Evolutionary conservation across 768 basidiomycete species (phyloP).

Genomic region (Lactarius hatsudake): DNA sequence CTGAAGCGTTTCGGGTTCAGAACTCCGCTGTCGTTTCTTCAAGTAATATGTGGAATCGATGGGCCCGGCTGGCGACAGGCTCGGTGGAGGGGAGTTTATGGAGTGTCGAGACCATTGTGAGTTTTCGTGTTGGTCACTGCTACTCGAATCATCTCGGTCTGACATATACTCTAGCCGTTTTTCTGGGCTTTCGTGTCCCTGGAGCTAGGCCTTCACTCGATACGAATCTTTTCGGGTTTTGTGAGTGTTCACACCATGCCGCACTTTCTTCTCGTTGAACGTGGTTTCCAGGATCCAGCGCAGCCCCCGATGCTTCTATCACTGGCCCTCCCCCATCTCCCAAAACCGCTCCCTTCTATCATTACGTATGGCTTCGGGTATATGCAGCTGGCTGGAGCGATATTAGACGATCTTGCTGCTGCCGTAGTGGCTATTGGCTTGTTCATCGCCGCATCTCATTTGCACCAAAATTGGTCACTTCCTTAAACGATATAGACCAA

Average conservation of each 20-base stretch:
- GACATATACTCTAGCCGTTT: slow-evolving; percentile 52
- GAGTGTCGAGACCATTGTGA: slow-evolving; percentile 58
- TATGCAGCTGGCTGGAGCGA: slow-evolving; percentile 59
- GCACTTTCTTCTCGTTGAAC: neutral
- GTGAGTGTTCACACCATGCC: slow-evolving; percentile 42
- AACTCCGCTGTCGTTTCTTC: slow-evolving; percentile 37
- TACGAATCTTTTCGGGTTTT: slow-evolving; percentile 66
- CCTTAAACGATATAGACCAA: slow-evolving; percentile 7
- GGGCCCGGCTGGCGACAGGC: slow-evolving; percentile 53
- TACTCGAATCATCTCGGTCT: slow-evolving; percentile 8
- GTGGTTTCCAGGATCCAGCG: slow-evolving; percentile 47
- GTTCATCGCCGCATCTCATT: slow-evolving; percentile 37
- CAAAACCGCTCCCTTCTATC: slow-evolving; percentile 58
- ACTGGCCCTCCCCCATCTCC: slow-evolving; percentile 61
- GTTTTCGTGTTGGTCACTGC: slow-evolving; percentile 30
- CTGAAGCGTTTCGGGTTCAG: slow-evolving; percentile 44
- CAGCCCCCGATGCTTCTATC: slow-evolving; percentile 59
- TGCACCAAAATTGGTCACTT: slow-evolving; percentile 14
- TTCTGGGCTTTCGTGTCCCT: slow-evolving; percentile 80
- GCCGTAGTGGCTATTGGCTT: slow-evolving; percentile 72
- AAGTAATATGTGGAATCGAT: slow-evolving; percentile 50
- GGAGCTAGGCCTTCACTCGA: slow-evolving; percentile 66
- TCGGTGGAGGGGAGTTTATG: slow-evolving; percentile 37
- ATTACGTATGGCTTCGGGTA: slow-evolving; percentile 65
- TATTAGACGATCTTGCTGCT: slow-evolving; percentile 71